phyloP scores from a whole-genome alignment of 2,329 filamentous ascomycete genomes.

The Colletotrichum sp. region DNA sequence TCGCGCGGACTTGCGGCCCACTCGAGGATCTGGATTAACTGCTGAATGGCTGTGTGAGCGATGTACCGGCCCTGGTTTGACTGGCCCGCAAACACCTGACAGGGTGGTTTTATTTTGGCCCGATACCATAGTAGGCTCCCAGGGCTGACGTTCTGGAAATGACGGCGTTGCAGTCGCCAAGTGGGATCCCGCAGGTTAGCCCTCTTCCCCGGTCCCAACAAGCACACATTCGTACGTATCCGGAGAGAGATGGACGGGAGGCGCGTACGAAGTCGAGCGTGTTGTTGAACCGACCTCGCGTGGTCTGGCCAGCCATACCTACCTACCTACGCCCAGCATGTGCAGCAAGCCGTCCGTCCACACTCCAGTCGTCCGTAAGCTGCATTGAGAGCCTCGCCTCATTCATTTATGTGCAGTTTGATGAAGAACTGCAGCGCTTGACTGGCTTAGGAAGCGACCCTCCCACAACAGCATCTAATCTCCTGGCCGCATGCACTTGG shows the following conservation, averaged over 20 bases:
- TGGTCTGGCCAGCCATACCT: not conserved
- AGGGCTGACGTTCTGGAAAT: conserved; percentile 9
- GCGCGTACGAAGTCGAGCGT: not conserved
- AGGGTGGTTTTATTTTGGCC: too few relatives aligned
- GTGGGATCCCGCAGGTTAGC: not conserved
- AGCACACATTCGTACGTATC: not conserved
- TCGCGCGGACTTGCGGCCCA: too few relatives aligned
- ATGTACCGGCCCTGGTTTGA: too few relatives aligned
- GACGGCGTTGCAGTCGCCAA: conserved; percentile 9
- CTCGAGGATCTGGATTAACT: too few relatives aligned
- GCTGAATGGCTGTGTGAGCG: too few relatives aligned
- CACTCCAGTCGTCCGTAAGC: not conserved
- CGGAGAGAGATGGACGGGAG: not conserved
- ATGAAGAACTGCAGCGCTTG: conserved; percentile 8
- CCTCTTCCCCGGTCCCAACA: not conserved
- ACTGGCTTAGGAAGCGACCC: conserved; percentile 8
- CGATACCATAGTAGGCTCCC: not conserved
- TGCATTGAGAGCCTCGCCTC: not conserved
- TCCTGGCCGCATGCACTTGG: conserved; percentile 9
- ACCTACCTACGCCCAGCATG: not conserved
- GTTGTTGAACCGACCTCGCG: not conserved
- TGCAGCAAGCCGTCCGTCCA: not conserved
- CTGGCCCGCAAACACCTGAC: too few relatives aligned
- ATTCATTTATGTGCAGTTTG: conserved; percentile 13
- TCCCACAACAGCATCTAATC: conserved; percentile 7